Evolutionary conservation across 805 yeast genomes (phyloP), one percentile per base, ranked within the genome.

Genomic region (Yueomyces sp.): DNA sequence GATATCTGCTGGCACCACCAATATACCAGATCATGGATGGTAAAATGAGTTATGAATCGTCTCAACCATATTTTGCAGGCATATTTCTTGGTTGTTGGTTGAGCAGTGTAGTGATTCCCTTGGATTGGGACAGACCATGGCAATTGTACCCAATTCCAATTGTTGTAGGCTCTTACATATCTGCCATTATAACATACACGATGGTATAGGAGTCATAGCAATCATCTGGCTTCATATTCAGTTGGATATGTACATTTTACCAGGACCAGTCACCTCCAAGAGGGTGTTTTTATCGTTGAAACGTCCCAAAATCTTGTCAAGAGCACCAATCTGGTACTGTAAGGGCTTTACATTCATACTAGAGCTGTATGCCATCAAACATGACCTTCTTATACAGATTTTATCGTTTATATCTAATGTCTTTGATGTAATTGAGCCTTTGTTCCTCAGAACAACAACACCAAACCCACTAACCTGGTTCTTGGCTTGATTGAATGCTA

Each of bases 51-150:
- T 57, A 68, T 53, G 79, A 80, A 28, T 47, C 60, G 34, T 61
- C 63, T 54, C 65, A 58, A 43, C 60, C 55, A 42, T 62, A 61
- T 40, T 57, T 61, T 26, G 50, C 61, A 8, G 44, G 56, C 28
- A 55, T 65, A 7, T 61, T 60, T 5, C 42, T 81, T 7, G 95
- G 96, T 1, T 77, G 88, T 5, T 90, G 97, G 97, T 51, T 86
- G 1, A 96, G 97, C 12, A 95, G 92, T 3, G 62, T 85, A 34
- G 97, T 95, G 1, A 87, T 92, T 46, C 96, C 97, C 0, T 69
- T 92, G 47, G 98, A 90, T 62, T 90, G 98, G 98, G 98, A 90
- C 59, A 72, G 97, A 53, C 85, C 82, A 28, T 90, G 98, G 98
- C 98, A 90, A 63, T 73, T 70, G 43, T 90, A 96, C 94, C 98